Conservation (phyloP, 257 asterid species). For the Solanum phureja region DNA sequence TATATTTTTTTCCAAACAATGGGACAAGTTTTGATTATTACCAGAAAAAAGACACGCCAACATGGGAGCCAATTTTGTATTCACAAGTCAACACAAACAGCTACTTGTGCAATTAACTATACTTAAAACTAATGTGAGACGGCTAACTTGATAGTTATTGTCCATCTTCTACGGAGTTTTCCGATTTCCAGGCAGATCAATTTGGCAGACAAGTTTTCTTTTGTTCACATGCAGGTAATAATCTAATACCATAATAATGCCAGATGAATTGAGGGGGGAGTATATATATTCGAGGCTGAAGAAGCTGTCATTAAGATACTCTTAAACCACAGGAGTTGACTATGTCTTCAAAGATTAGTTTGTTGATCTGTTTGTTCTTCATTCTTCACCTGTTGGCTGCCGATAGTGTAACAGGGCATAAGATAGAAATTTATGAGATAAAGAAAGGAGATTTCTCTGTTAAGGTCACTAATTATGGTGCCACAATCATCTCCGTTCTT, state of each 20-base stretch:
- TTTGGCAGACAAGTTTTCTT: not conserved
- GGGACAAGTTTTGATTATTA: not conserved
- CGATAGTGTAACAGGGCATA: not conserved
- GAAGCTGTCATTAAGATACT: not conserved
- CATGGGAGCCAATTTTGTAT: not conserved
- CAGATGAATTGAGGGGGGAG: not conserved
- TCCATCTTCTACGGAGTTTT: not conserved
- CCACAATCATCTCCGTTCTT: conserved; percentile 65
- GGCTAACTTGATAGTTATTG: not conserved
- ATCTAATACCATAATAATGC: not conserved
- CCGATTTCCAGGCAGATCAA: not conserved
- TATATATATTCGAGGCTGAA: not conserved
- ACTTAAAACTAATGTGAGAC: not conserved
- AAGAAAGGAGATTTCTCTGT: conserved; percentile 16
- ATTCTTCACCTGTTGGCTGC: conserved; percentile 1
- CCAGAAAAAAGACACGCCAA: not conserved
- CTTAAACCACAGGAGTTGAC: not conserved
- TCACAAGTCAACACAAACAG: not conserved
- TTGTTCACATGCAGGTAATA: not conserved
- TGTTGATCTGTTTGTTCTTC: conserved; percentile 13
- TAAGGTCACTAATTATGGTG: conserved; percentile 70
- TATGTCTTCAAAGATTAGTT: conserved; percentile 11
- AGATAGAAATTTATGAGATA: not conserved
- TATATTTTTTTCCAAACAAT: not conserved
- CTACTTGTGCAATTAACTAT: not conserved